Conservation (phyloP, 2,329 filamentous ascomycete species). For the Zymoseptoria crescenta region DNA sequence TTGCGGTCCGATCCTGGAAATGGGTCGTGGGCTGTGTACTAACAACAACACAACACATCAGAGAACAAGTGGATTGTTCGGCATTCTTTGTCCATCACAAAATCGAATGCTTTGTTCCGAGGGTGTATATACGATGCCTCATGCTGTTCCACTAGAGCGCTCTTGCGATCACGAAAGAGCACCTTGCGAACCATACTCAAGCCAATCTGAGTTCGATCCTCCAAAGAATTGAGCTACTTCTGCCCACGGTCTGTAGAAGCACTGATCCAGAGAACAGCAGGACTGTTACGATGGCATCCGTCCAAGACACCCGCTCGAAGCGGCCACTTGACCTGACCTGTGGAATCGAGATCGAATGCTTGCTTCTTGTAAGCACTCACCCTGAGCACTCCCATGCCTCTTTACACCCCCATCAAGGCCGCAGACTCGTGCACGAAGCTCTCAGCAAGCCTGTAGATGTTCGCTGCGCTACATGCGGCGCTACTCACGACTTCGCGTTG, state of each 20-base stretch:
- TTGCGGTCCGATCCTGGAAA: not conserved
- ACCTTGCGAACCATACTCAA: not conserved
- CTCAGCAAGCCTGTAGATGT: slow-evolving; percentile 1
- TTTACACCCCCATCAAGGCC: not conserved
- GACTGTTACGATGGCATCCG: not conserved
- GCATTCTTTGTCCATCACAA: not conserved
- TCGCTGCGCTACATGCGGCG: slow-evolving; percentile 1
- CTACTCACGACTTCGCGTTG: not conserved
- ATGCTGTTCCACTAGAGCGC: not conserved
- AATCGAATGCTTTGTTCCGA: not conserved
- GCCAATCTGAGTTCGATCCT: not conserved
- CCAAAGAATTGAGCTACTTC: not conserved
- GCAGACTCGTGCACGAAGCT: slow-evolving; percentile 1
- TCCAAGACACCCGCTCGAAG: not conserved
- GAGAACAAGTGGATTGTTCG: not conserved
- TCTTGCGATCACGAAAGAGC: not conserved
- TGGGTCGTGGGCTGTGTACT: not conserved
- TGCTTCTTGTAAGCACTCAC: slow-evolving; percentile 3
- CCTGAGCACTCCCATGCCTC: not conserved
- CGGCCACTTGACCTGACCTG: slow-evolving; percentile 3
- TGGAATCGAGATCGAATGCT: slow-evolving; percentile 12
- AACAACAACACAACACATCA: not conserved
- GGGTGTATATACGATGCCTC: not conserved
- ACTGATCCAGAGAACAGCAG: not conserved
- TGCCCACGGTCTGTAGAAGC: not conserved